Evolutionary conservation across 805 yeast species (phyloP).

Genomic region (Sungouiozyma ichnusensis): DNA sequence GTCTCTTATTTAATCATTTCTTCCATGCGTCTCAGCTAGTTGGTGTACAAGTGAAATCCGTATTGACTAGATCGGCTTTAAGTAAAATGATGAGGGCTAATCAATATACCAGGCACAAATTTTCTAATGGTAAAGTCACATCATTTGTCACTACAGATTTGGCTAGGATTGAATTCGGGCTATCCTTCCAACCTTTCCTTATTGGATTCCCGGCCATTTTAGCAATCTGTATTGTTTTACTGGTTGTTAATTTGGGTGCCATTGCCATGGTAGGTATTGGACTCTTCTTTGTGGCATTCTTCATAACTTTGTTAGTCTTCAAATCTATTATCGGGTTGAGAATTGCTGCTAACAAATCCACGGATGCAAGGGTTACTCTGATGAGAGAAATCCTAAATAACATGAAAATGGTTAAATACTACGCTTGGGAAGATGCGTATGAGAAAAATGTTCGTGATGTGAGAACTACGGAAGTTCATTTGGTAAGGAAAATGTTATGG

Average conservation of each 20-base stretch:
- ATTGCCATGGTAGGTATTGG: constrained; percentile 64
- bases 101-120: constrained; percentile 45
- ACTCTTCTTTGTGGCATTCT: constrained; percentile 35
- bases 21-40: constrained; percentile 50
- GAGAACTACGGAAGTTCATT: constrained; percentile 51
- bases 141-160: constrained; percentile 74
- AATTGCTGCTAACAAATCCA: constrained; percentile 44
- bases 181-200: constrained; percentile 56
- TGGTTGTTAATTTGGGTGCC: constrained; percentile 61
- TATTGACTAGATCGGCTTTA: constrained; percentile 58
- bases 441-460: constrained; percentile 41
- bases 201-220: constrained; percentile 56
- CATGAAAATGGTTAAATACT: constrained; percentile 75
- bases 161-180: constrained; percentile 67
- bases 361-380: constrained; percentile 66
- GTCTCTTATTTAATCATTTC: constrained; percentile 47
- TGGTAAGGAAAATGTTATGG: constrained; percentile 53
- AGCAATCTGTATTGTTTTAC: constrained; percentile 50
- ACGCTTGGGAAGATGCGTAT: constrained; percentile 87
- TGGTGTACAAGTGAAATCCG: constrained; percentile 65
- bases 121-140: constrained; percentile 61
- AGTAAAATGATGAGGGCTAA: constrained; percentile 57
- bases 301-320: constrained; percentile 37
- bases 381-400: constrained; percentile 72
- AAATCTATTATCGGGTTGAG: constrained; percentile 46